Conservation (phyloP, 257 asterid species). For the Lantana camara region DNA sequence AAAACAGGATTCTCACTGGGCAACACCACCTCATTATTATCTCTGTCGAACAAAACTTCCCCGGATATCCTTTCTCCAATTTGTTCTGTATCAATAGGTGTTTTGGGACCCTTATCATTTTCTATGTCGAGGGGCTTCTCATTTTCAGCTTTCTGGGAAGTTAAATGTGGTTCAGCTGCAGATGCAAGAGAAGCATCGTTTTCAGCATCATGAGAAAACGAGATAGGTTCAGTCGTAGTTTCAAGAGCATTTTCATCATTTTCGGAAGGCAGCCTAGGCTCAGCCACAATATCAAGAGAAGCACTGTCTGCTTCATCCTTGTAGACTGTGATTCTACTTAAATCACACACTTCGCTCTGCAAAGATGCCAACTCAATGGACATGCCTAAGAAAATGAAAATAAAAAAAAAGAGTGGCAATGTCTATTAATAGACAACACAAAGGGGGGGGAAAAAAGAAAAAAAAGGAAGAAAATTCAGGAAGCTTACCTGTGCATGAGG, state of each 20-base stretch:
- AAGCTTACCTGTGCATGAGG: constrained; percentile 51
- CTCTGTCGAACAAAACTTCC: constrained; percentile 35
- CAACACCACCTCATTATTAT: constrained; percentile 36
- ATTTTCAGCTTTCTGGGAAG: constrained; percentile 44
- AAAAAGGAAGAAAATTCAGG: constrained; percentile 12
- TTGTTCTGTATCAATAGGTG: constrained; percentile 27
- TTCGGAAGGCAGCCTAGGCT: constrained; percentile 34
- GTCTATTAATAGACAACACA: no score
- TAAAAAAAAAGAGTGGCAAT: neutral
- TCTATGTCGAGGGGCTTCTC: constrained; percentile 24
- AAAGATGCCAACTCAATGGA: constrained; percentile 61
- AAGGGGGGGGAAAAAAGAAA: neutral
- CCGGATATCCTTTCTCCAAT: constrained; percentile 28
- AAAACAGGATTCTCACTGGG: constrained; percentile 30
- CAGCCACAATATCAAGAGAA: constrained; percentile 38
- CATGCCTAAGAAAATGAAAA: constrained; percentile 46
- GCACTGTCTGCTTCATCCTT: constrained; percentile 38
- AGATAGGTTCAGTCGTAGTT: constrained; percentile 30
- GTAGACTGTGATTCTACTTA: constrained; percentile 52
- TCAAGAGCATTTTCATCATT: constrained; percentile 35
- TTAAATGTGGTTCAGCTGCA: constrained; percentile 30
- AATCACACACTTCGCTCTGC: constrained; percentile 57
- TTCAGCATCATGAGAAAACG: constrained; percentile 37
- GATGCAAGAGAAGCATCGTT: constrained; percentile 33
- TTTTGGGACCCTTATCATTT: constrained; percentile 26